Evolutionary conservation across 2,329 filamentous ascomycete species (phyloP), one percentile per base, ranked within the genome.

Genomic region (Lachnellula willkommii): DNA sequence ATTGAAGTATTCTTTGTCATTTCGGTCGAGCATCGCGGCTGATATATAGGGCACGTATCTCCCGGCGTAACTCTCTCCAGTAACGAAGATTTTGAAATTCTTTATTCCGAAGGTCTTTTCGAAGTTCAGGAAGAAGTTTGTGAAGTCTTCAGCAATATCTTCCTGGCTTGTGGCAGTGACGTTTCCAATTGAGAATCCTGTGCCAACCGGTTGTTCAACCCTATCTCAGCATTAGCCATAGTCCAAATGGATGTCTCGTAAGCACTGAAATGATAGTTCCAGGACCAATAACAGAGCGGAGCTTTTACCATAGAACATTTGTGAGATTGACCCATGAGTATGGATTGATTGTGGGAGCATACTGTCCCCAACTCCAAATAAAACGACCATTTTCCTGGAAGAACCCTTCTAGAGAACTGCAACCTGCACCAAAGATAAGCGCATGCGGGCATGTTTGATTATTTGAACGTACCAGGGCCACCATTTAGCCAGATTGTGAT

Each of bases 31-130:
- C 70, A 82, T 78, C 5, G 75, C 74, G 36, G 77, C 74, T 1
- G 79, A 78, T 54, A 83, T 81, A 66, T 83, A 82, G 0, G 80
- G 79, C 4, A 81, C 76, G 60, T 82, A 83, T 60, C 69, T 71
- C 20, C 75, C 79, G 3, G 75, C 79, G 63, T 82, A 82, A 3
- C 73, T 76, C 61, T 83, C 79, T 53, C 80, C 79, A 3, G 79
- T 77, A 28, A 82, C 65, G 60, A 80, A 82, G 1, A 80, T 75
- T 60, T 79, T 78, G 64, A 73, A 76, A n/a, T 74, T 74, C 24
- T 79, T 71, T 54, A 80, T 66, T n/a, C 74, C 73, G 62, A 84
- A 84, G 5, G 75, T 74, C 36, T 79, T 73, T 42, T 81, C 68
- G 61, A 83, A 83, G 59, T 80, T 79, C 69, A 78, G 77, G 71